phyloP scores from a whole-genome alignment of 805 yeast species.

The Candida quercuum region DNA sequence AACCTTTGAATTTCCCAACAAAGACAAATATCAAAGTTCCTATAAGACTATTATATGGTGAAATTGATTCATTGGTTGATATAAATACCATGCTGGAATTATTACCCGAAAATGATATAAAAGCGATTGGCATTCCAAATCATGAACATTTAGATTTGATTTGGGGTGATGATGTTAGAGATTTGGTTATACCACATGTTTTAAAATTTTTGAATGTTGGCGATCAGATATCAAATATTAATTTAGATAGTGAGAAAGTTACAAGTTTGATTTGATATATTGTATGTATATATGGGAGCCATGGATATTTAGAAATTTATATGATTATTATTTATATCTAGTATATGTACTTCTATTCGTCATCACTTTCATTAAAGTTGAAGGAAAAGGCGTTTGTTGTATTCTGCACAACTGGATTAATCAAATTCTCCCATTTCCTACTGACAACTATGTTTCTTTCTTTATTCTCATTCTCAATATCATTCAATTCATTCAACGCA shows the following conservation, averaged over 20 bases:
- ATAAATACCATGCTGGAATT: slow-evolving; percentile 67
- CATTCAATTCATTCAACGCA: slow-evolving; percentile 30
- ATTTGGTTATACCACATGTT: slow-evolving; percentile 38
- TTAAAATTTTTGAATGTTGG: slow-evolving; percentile 29
- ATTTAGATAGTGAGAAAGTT: neutral
- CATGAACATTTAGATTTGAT: slow-evolving; percentile 89
- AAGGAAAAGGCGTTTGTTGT: slow-evolving; percentile 16
- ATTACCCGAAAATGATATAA: slow-evolving; percentile 49
- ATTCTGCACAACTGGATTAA: slow-evolving; percentile 3
- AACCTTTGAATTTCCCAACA: slow-evolving; percentile 46
- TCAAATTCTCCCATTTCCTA: slow-evolving; percentile 48
- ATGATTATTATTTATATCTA: neutral
- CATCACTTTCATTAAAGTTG: slow-evolving; percentile 21
- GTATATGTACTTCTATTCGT: slow-evolving; percentile 7
- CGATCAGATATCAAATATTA: neutral
- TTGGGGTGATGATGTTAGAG: slow-evolving; percentile 73
- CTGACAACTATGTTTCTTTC: slow-evolving; percentile 32
- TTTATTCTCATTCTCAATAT: slow-evolving; percentile 26
- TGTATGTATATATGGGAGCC: neutral
- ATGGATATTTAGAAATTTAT: neutral
- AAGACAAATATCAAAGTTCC: slow-evolving; percentile 63
- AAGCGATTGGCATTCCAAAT: slow-evolving; percentile 50
- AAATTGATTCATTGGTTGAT: slow-evolving; percentile 78
- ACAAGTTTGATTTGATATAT: neutral
- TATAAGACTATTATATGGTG: slow-evolving; percentile 74